phyloP scores from a whole-genome alignment of 1,284 basidiomycete species.

The Bjerkandera adusta region DNA sequence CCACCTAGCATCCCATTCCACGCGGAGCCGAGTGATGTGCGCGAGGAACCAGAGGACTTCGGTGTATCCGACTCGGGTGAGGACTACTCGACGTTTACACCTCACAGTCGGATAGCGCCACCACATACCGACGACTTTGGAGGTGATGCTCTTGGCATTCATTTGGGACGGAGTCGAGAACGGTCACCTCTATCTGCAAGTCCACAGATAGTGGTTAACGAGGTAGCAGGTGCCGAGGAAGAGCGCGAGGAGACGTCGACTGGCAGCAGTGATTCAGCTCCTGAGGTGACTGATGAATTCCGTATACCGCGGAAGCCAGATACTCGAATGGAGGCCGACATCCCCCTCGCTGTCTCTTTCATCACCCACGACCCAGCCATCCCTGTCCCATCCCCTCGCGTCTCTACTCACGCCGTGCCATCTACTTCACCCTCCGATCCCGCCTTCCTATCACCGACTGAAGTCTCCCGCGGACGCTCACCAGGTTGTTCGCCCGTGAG shows the following conservation, averaged over 20 bases:
- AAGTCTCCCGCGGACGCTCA: slow-evolving; percentile 26
- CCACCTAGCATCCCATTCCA: slow-evolving; percentile 23
- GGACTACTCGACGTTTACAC: slow-evolving; percentile 28
- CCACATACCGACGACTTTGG: slow-evolving; percentile 20
- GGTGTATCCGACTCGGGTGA: slow-evolving; percentile 48
- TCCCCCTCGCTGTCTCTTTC: slow-evolving; percentile 13
- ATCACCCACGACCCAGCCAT: slow-evolving; percentile 7
- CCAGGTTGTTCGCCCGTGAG: slow-evolving; percentile 26
- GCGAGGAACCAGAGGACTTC: slow-evolving; percentile 59
- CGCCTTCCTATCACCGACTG: slow-evolving; percentile 26
- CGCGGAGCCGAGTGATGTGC: slow-evolving; percentile 27
- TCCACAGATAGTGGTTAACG: slow-evolving; percentile 31
- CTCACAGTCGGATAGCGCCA: slow-evolving; percentile 14
- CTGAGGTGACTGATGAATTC: slow-evolving; percentile 7
- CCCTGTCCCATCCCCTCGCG: slow-evolving; percentile 13
- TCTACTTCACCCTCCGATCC: slow-evolving; percentile 17
- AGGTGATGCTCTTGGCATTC: slow-evolving; percentile 24
- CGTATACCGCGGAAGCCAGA: slow-evolving; percentile 11
- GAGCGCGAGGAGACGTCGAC: slow-evolving; percentile 31
- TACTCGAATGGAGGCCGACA: slow-evolving; percentile 11
- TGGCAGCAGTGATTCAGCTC: slow-evolving; percentile 18
- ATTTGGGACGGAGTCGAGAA: slow-evolving; percentile 25
- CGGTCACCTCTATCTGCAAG: slow-evolving; percentile 19
- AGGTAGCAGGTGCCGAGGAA: slow-evolving; percentile 32
- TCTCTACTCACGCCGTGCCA: slow-evolving; percentile 17